Evolutionary conservation across 2,329 filamentous ascomycete genomes (phyloP).

Genomic region (Trichoderma arundinaceum): DNA sequence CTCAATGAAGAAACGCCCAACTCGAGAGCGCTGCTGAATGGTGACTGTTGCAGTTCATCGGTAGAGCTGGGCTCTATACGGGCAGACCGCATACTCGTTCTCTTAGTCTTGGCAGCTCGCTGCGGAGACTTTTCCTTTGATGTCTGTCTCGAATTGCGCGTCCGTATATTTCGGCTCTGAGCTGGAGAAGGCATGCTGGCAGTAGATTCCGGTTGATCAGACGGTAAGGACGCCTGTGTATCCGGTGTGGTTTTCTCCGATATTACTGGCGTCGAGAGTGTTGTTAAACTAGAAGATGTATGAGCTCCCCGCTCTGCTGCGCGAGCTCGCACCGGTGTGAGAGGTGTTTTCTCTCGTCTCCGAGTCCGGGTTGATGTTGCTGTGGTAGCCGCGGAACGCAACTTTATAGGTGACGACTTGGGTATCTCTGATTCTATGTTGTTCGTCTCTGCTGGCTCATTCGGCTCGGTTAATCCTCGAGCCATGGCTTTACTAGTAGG

Average conservation of each 20-base stretch:
- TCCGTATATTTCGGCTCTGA: slow-evolving; percentile 34
- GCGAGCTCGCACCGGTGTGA: slow-evolving; percentile 37
- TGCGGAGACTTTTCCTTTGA: slow-evolving; percentile 41
- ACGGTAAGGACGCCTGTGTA: slow-evolving; percentile 43
- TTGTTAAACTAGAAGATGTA: slow-evolving; percentile 49
- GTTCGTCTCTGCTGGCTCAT: neutral
- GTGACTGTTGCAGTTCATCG: slow-evolving; percentile 55
- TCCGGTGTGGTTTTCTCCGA: slow-evolving; percentile 47
- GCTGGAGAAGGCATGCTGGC: slow-evolving; percentile 38
- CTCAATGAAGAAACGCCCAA: slow-evolving; percentile 45
- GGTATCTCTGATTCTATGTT: neutral
- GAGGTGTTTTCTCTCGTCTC: slow-evolving; percentile 34
- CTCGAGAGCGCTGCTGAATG: slow-evolving; percentile 46
- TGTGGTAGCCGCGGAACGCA: neutral
- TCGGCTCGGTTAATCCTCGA: neutral
- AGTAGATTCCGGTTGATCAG: slow-evolving; percentile 36
- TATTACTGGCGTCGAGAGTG: slow-evolving; percentile 48
- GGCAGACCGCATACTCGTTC: slow-evolving; percentile 36
- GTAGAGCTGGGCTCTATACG: slow-evolving; percentile 52
- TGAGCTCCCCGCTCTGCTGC: slow-evolving; percentile 27
- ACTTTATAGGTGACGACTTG: neutral
- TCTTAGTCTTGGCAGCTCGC: slow-evolving; percentile 34
- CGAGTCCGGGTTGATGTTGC: slow-evolving; percentile 19
- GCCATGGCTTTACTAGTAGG: neutral
- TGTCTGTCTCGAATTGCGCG: slow-evolving; percentile 33